Evolutionary conservation across 768 basidiomycete genomes (phyloP), one percentile per base, ranked within the genome.

Genomic region (Ramaria sp.): DNA sequence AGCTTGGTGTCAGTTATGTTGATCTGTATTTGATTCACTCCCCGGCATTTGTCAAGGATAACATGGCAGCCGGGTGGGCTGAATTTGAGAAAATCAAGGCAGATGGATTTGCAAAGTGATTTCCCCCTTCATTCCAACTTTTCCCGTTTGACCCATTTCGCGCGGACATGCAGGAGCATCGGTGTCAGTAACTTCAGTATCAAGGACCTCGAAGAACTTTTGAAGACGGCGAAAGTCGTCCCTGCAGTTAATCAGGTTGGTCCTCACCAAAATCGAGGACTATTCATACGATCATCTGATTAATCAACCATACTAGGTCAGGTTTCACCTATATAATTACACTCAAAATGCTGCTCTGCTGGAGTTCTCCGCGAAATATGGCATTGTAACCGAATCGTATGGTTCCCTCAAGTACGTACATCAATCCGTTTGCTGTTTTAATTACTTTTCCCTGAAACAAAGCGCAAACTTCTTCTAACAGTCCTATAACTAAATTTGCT

Each of bases 21-120:
- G 83, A 89, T 64, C 64, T 87, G 34, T 88, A 88, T 65, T 75
- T 87, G 38, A 79, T 87, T 43, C 84, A 87, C 64, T 61, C 64
- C 51, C 83, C 83, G 5, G 61, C 68, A 3, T 65, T 79, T 16
- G 79, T 77, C 8, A 59, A 65, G 22, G 78, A 79, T 1, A 78
- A 84, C 58, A 81, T 83, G 36, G 75, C 78, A 1, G 77, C 74
- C 34, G 71, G 71, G 2, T 87, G 85, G 84, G 72, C 66, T 22
- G 68, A 80, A 62, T 76, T 87, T 72, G 83, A 85, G 62, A 71
- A 71, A 16, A 58, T 83, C 52, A 74, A 78, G 58, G 65, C 70
- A 18, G 67, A 74, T 18, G 83, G 83, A 1, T 66, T 81, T 2
- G 75, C 74, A 51, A 55, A 55, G 53, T 55, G 16, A 6, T 50